Conservation (phyloP, 2,329 filamentous ascomycete species). For the Pseudocercospora crystallina region DNA sequence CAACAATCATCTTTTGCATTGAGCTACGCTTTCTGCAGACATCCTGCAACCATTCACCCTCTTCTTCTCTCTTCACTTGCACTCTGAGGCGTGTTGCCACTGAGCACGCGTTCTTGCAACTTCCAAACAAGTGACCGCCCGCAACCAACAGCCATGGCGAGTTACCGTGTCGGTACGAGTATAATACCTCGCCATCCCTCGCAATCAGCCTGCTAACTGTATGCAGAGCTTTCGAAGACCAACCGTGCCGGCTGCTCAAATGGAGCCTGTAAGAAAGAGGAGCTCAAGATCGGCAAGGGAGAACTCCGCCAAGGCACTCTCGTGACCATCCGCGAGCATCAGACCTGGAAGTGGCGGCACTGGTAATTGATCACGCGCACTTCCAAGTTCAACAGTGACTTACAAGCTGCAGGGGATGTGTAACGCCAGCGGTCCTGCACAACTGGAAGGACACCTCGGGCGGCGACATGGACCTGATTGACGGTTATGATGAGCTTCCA, state of each 20-base stretch:
- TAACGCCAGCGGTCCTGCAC: constrained; percentile 71
- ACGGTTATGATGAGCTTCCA: constrained; percentile 77
- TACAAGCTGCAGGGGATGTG: constrained; percentile 70
- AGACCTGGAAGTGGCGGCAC: constrained; percentile 76
- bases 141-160: constrained; percentile 3
- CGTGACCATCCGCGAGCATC: constrained; percentile 61
- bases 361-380: constrained; percentile 62
- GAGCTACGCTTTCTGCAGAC: too few relatives aligned
- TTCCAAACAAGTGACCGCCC: too few relatives aligned
- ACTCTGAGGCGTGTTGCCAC: too few relatives aligned
- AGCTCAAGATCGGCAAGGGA: constrained; percentile 73
- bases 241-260: constrained; percentile 74
- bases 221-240: constrained; percentile 68
- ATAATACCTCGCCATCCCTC: background rate
- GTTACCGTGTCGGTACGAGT: constrained; percentile 8
- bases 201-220: background rate
- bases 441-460: constrained; percentile 62
- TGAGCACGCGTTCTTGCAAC: too few relatives aligned
- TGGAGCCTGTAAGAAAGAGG: constrained; percentile 68
- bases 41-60: too few relatives aligned
- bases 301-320: constrained; percentile 75
- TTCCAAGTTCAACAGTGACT: constrained; percentile 11
- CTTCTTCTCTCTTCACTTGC: too few relatives aligned
- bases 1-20: too few relatives aligned
- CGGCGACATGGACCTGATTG: constrained; percentile 65